phyloP scores from a whole-genome alignment of 768 basidiomycete genomes.

The Hericium erinaceus region DNA sequence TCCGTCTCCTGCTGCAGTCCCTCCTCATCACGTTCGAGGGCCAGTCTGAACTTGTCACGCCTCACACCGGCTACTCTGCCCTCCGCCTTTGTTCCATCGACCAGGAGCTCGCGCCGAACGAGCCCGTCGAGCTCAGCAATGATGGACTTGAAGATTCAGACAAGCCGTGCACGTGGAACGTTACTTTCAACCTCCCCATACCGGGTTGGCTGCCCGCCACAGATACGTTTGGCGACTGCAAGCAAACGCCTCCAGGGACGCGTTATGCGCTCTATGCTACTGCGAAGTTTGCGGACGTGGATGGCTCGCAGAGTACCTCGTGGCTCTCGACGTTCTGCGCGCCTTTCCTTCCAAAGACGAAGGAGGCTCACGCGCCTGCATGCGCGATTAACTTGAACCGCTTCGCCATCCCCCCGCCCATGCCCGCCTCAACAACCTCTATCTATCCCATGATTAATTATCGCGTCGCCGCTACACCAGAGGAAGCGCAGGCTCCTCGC shows the following conservation, averaged over 20 bases:
- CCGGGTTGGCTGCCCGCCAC: conserved; percentile 85
- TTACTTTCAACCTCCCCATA: conserved; percentile 74
- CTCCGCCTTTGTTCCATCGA: conserved; percentile 60
- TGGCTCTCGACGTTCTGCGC: conserved; percentile 47
- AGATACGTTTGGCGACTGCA: conserved; percentile 30
- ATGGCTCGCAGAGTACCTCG: conserved; percentile 28
- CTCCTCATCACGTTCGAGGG: conserved; percentile 77
- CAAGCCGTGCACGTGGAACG: conserved; percentile 58
- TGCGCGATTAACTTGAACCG: conserved; percentile 42
- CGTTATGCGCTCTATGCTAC: conserved; percentile 61
- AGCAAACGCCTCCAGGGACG: conserved; percentile 39
- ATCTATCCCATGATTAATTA: conserved; percentile 30
- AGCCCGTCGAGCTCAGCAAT: conserved; percentile 52
- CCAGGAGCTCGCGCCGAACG: conserved; percentile 48
- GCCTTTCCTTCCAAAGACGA: conserved; percentile 40
- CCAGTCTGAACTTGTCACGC: conserved; percentile 65
- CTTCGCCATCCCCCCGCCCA: conserved; percentile 31
- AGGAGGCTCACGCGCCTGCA: conserved; percentile 30
- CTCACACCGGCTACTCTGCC: conserved; percentile 55
- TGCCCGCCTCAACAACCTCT: conserved; percentile 24
- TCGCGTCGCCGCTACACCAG: conserved; percentile 14
- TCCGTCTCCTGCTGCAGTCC: conserved; percentile 54
- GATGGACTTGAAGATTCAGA: conserved; percentile 51
- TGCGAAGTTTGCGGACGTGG: conserved; percentile 45
- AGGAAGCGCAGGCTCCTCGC: conserved; percentile 5